Base-by-base conservation (phyloP, 768 basidiomycete genomes). In the Trametes coccinea region DNA sequence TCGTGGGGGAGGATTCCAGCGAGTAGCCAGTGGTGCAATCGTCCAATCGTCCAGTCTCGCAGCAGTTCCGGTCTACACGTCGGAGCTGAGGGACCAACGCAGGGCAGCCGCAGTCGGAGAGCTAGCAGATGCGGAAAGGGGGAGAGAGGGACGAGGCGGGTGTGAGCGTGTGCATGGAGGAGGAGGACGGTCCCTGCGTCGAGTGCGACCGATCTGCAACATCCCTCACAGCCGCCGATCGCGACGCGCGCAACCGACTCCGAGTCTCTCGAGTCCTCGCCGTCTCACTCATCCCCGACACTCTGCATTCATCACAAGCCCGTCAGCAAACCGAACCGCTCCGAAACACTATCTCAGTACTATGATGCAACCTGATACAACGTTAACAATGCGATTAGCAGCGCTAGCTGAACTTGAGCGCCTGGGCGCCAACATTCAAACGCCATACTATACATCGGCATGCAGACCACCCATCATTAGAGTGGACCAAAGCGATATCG, bases 161-260 rank as follows among this genome's bases (percentile, higher is more conserved):
- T 43, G 61, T 51, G 37, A 39, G 61, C 13, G 27, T 37, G 29
- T 49, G 52, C 56, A 62, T 62, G 61, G 49, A 59, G 56, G 47
- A 33, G 47, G 16, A 37, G 31, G 29, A 31, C 14, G 53, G 39
- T 30, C 41, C 31, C n/a, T 34, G 45, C 46, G 33, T 22, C 33
- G 40, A n/a, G 29, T 33, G 46, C 31, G 49, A 52, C 56, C 58
- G 52, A 57, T 62, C 56, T 57, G 44, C 56, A 54, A 39, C 41
- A 27, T 37, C 34, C 27, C 45, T 47, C 56, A 53, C 50, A 47
- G 56, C 61, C 51, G 50, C 50, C 33, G 47, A 30, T 10, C 7
- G 31, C 27, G 34, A 37, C 34, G 34, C 34, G 34, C 34, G 11
- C 34, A 37, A 37, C 34, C 6, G 5, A 6, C 6, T 11, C 34